Evolutionary conservation across 441 rosid species (phyloP).

Genomic region (Adansonia rubrostipa): DNA sequence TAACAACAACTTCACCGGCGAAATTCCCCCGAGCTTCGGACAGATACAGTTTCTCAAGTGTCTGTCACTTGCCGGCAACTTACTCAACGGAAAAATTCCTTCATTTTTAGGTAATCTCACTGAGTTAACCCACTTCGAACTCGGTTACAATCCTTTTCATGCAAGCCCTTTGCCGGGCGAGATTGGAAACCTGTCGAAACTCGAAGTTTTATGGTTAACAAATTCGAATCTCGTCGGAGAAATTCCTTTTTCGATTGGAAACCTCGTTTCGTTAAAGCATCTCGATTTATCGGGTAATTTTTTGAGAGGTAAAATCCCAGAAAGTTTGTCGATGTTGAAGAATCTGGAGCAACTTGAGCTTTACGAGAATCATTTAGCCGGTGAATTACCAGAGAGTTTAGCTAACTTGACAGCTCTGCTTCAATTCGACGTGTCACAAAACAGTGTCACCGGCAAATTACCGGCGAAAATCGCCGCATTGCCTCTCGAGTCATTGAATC

Average conservation of each 20-base stretch:
- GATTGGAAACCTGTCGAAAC: slow-evolving; percentile 54
- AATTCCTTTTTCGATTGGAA: slow-evolving; percentile 58
- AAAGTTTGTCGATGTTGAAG: slow-evolving; percentile 41
- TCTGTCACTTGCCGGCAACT: slow-evolving; percentile 39
- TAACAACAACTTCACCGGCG: slow-evolving; percentile 50
- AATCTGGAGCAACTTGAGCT: slow-evolving; percentile 52
- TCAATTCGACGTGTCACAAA: slow-evolving; percentile 60
- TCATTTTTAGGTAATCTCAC: slow-evolving; percentile 54
- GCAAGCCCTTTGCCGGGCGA: slow-evolving; percentile 50
- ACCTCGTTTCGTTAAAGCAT: slow-evolving; percentile 42
- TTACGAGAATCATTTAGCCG: slow-evolving; percentile 43
- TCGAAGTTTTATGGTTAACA: slow-evolving; percentile 42
- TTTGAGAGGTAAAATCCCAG: slow-evolving; percentile 60
- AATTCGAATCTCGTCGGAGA: slow-evolving; percentile 46
- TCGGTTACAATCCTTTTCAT: slow-evolving; percentile 45
- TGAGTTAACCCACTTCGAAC: slow-evolving; percentile 47
- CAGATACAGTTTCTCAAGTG: slow-evolving; percentile 40
- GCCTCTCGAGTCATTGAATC: slow-evolving; percentile 44
- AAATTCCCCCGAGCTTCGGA: slow-evolving; percentile 57
- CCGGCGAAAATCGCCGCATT: slow-evolving; percentile 51
- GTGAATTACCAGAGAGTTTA: slow-evolving; percentile 58
- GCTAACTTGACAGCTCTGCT: slow-evolving; percentile 46
- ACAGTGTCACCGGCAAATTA: slow-evolving; percentile 53
- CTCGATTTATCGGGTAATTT: slow-evolving; percentile 54
- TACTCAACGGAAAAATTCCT: slow-evolving; percentile 56